Base-by-base conservation (phyloP, 495 filamentous ascomycete species). In the Podospora bellae-mahoneyi region DNA sequence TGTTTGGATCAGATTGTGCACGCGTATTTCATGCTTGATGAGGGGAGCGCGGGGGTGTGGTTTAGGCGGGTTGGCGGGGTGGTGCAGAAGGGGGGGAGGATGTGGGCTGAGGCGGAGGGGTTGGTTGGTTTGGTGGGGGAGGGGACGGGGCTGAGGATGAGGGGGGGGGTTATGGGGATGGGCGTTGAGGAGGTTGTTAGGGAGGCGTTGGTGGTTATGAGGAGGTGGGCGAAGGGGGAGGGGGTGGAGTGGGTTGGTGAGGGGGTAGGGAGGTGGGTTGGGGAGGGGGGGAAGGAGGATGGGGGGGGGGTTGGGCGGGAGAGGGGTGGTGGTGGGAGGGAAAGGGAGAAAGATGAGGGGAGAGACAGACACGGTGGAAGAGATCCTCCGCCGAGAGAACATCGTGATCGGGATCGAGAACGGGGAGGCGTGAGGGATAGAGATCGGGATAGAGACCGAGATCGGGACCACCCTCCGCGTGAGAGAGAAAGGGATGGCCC, bases 1-100 rank as follows among this genome's bases (percentile, higher is more conserved):
- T 74, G 70, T 30, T 72, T 78, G 19, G 81, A 83, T 68, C 72
- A 81, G 66, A 69, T 80, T 23, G 71, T 71, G 23, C 60, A 70
- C 18, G 69, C 70, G 13, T 77, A 73, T 28, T 68, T 64, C 10
- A 70, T 68, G n/a, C 70, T 75, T 9, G 75, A 77, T 30, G 66
- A 66, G 19, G 55, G 64, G 16, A 54, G n/a, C 18, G 73, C 68
- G 28, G 64, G 60, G 9, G 20, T 15, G 16, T 13, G n/a, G 56
- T 75, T 75, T 34, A 55, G 20, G 5, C 56, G 44, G 56, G 75
- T 72, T 62, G 68, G 44, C 28, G 69, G 65, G 60, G 44, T 60
- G 64, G 74, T 68, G n/a, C 64, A 62, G 57, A 48, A 18, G 39
- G 39, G 71, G 27, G 70, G 48, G 61, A 69, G 62, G 20, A 62